Base-by-base conservation (phyloP, 192 early-diverging fungal species). In the Lobulomyces angularis region DNA sequence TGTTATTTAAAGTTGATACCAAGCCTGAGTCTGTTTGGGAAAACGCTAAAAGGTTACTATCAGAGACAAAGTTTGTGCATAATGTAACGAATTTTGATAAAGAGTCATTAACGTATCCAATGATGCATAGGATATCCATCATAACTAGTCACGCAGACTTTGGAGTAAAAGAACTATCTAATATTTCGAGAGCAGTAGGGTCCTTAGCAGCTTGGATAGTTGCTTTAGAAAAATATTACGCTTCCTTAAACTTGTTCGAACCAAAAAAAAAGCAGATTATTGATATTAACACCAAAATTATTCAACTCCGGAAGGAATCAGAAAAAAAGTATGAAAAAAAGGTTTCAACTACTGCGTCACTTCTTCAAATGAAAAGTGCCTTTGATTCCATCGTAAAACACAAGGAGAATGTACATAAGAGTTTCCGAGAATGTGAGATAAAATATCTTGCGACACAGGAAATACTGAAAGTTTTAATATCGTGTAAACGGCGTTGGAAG, bases 351-450 rank as follows among this genome's bases (percentile, higher is more conserved):
- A 56, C 57, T 24, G 27, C 27, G 6, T 34, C 42, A 25, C 31
- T 62, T 11, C 21, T n/a, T 1, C 21, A 7, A 2, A 62, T 51
- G 45, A 26, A 48, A 35, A n/a, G 3, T 12, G 9, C 11, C 20
- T 62, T 60, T 49, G 48, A 49, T 19, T 21, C 26, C 18, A 43
- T 41, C 19, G 48, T 62, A n/a, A 36, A 54, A 22, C 29, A 36
- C 24, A 50, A 61, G 19, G 59, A 62, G 22, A 8, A 1, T 0
- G 26, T 52, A 2, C 21, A 32, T 16, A 14, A 9, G 1, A 27
- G 43, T 14, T 23, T 43, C 16, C 51, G 50, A 24, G 39, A 55
- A 18, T 21, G 46, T 4, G 59, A 62, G 2, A 16, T 16, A 7
- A 44, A 28, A 28, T n/a, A 50, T n/a, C 20, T 4, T 1, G 22